Percentiles rank a stretch among this genome's conserved stretches.
phyloP scores from a whole-genome alignment of 2,329 filamentous ascomycete species.

The Talaromyces marneffei region DNA sequence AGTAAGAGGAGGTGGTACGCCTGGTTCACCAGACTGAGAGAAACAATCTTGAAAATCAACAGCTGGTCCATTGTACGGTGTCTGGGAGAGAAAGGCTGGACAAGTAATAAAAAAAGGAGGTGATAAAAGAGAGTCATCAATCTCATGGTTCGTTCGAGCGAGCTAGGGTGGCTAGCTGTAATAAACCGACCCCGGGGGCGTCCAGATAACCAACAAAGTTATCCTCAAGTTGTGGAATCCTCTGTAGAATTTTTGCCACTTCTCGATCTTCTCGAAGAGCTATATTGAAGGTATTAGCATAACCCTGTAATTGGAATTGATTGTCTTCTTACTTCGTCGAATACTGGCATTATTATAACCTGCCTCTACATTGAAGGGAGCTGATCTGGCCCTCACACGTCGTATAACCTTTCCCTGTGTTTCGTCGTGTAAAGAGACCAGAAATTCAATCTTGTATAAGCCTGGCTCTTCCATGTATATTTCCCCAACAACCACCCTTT shows the following conservation, averaged over 20 bases:
- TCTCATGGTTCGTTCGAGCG: not conserved
- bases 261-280: not conserved
- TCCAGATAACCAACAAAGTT: not conserved
- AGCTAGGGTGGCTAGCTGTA: too few relatives aligned
- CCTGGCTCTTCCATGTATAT: not conserved
- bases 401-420: not conserved
- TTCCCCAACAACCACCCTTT: not conserved
- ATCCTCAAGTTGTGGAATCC: not conserved
- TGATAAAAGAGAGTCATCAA: too few relatives aligned
- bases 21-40: not conserved
- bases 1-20: too few relatives aligned
- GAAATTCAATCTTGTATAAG: not conserved
- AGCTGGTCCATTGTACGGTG: not conserved
- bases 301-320: not conserved
- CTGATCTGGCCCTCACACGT: not conserved
- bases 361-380: not conserved
- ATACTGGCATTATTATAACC: not conserved
- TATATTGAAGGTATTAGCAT: not conserved
- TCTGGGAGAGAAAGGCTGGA: too few relatives aligned
- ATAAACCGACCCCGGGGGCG: too few relatives aligned
- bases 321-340: not conserved
- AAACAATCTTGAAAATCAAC: not conserved
- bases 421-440: not conserved
- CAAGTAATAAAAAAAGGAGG: too few relatives aligned
- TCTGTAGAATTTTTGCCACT: not conserved